These are phyloP conservation scores for Odonthalia washingtoniensis DNA, from an alignment of 31 red algal genomes.

Conservation along the genomic window DNA sequence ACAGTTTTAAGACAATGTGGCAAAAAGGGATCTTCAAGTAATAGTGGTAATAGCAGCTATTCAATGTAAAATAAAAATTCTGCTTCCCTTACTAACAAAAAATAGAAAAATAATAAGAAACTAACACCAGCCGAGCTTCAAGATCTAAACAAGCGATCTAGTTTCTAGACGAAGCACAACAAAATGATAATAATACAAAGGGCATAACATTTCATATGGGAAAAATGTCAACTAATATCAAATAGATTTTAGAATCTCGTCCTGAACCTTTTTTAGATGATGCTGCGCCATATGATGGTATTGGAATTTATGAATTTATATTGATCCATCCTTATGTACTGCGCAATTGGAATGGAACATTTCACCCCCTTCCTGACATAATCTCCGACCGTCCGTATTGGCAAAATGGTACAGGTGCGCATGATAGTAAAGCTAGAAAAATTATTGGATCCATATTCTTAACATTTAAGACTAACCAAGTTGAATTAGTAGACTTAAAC, in stretches of 20 bases:
- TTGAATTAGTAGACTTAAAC: neutral
- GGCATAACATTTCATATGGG: neutral
- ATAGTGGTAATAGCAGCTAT: neutral
- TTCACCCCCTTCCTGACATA: slow-evolving; percentile 17
- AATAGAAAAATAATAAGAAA: neutral
- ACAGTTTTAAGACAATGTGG: slow-evolving; percentile 18
- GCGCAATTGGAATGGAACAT: slow-evolving; percentile 12
- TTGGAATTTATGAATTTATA: slow-evolving; percentile 22
- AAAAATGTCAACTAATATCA: neutral
- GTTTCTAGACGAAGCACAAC: neutral
- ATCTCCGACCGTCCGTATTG: slow-evolving; percentile 9
- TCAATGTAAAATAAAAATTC: neutral
- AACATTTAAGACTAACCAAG: neutral
- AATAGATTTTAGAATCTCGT: neutral
- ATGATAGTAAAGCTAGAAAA: neutral
- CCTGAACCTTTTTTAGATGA: slow-evolving; percentile 23
- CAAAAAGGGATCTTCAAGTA: neutral
- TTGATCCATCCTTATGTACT: neutral
- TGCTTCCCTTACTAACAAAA: neutral
- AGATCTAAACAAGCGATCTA: neutral
- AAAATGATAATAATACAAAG: neutral
- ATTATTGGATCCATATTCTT: slow-evolving; percentile 33
- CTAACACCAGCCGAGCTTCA: neutral
- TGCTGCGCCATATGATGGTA: slow-evolving; percentile 37
- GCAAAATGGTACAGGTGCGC: slow-evolving; percentile 25